Evolutionary conservation across 345 rosid species (phyloP).

Genomic region (Pelargonium nanum): DNA sequence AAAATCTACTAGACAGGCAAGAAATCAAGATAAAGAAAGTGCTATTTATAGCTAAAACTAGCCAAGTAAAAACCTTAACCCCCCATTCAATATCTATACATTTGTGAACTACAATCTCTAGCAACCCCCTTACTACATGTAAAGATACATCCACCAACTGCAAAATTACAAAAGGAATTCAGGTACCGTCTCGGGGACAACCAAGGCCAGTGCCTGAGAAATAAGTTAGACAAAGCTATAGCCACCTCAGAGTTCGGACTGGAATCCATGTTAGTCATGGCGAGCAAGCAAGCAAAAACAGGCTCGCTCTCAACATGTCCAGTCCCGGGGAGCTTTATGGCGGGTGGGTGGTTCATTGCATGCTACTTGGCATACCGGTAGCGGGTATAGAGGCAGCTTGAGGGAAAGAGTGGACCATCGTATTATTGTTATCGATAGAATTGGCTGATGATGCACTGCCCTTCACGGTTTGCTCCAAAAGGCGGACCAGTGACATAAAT

Average conservation of each 20-base stretch:
- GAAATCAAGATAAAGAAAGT: no score
- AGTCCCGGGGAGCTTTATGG: slow-evolving; percentile 8
- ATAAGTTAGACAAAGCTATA: no score
- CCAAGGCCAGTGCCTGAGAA: no score
- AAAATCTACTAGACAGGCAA: no score
- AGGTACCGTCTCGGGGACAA: no score
- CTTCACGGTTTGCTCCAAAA: slow-evolving; percentile 67
- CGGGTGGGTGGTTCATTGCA: slow-evolving; percentile 28
- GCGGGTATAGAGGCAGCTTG: slow-evolving; percentile 36
- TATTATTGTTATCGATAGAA: slow-evolving; percentile 37
- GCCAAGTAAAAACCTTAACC: no score
- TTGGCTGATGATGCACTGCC: slow-evolving; percentile 27
- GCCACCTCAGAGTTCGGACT: slow-evolving; percentile 16
- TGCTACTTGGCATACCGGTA: slow-evolving; percentile 39
- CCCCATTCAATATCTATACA: no score
- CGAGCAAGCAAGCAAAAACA: slow-evolving; percentile 16
- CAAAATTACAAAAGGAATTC: no score
- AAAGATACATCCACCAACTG: no score
- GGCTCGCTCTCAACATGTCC: slow-evolving; percentile 52
- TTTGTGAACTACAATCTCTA: no score
- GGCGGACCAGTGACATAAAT: slow-evolving; percentile 73
- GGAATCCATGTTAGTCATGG: slow-evolving; percentile 51
- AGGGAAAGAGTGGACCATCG: slow-evolving; percentile 33
- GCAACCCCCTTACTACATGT: no score
- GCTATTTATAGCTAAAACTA: no score